Base-by-base conservation (phyloP, 495 filamentous ascomycete genomes). In the Penicillium turbatum region DNA sequence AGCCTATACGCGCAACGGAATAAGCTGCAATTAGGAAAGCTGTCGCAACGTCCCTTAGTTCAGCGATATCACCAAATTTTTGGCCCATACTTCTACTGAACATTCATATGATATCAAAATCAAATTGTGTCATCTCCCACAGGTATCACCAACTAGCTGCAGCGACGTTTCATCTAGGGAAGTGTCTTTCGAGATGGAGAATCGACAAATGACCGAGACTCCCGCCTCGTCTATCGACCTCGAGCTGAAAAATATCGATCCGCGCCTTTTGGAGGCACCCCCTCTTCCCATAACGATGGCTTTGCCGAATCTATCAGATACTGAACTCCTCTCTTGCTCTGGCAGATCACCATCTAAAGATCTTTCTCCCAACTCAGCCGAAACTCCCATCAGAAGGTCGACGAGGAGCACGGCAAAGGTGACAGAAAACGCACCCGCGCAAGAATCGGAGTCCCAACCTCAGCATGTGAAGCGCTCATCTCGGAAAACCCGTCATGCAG, bases 21-120 rank as follows among this genome's bases (percentile, higher is more conserved):
- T 66, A 27, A 63, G 59, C 43, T 69, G 55, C 55, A 66, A 44
- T 19, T 66, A 61, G 66, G 48, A 56, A 56, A 55, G 41, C 15
- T 68, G 58, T 50, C 52, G 51, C 48, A 51, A 41, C 42, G 15
- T 64, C 37, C 56, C 63, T 29, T 48, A 45, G 30, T 69, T 69
- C 30, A 46, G 42, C 38, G 47, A 60, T 16, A 56, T 59, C 54
- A 63, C 66, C 57, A 56, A 55, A 55, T 66, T 64, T 55, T 59
- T 66, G 37, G 63, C 63, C 37, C 56, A 66, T 59, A 56, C 65
- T 47, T 29, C 39, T 17, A 59, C 29, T 56, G 49, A 53, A 39
- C 58, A 64, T 52, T 27, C 30, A 38, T 64, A 66, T 45, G 59
- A 69, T 51, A 37, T 66, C 58, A 57, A 60, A 31, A 44, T 65